Conservation (phyloP, 2,329 filamentous ascomycete genomes). For the Geosmithia morbida region DNA sequence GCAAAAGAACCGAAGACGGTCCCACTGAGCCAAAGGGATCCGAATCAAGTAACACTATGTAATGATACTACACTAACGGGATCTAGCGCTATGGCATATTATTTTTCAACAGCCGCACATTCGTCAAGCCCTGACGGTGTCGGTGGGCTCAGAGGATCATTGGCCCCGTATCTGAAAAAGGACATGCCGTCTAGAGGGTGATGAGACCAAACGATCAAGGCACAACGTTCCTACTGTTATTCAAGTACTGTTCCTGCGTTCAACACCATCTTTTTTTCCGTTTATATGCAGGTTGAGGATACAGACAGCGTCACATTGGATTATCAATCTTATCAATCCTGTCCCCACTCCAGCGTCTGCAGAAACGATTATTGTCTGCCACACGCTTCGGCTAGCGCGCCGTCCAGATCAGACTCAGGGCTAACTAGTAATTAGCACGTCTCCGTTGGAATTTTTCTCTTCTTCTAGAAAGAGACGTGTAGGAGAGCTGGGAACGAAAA, state of each 20-base stretch:
- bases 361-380: constrained; percentile 1
- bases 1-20: not conserved
- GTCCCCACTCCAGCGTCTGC: not conserved
- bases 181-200: no score
- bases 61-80: not conserved
- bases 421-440: no score
- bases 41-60: not conserved
- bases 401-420: not conserved
- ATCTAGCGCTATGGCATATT: not conserved
- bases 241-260: no score
- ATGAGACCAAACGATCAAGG: no score
- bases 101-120: not conserved
- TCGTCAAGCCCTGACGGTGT: not conserved
- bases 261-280: no score
- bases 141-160: not conserved
- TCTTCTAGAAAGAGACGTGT: no score
- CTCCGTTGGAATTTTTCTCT: no score
- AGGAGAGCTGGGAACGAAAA: no score
- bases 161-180: no score
- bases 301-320: not conserved
- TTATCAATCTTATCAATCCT: not conserved
- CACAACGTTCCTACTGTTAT: no score
- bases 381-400: not conserved
- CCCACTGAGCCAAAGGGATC: not conserved
- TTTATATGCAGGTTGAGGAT: not conserved